These are phyloP conservation scores for Gentiana macrophylla DNA, from an alignment of 257 asterid species.

Conservation along the genomic window DNA sequence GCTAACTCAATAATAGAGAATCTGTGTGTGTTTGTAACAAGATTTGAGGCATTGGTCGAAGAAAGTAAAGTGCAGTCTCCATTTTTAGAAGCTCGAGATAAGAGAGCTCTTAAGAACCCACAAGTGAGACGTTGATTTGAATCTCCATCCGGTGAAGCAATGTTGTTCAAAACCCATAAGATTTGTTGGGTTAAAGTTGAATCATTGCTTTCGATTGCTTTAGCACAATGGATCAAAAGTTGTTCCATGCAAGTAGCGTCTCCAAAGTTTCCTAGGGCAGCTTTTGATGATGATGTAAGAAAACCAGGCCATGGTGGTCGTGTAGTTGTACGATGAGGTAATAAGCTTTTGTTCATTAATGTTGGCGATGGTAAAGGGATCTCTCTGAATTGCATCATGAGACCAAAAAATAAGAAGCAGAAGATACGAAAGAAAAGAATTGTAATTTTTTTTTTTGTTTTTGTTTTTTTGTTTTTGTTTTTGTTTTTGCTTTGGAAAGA, in stretches of 20 bases:
- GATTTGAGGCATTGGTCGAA: constrained; percentile 37
- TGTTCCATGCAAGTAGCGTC: constrained; percentile 95
- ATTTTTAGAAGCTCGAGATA: constrained; percentile 58
- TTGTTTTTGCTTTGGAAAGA: background rate
- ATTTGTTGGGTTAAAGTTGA: constrained; percentile 91
- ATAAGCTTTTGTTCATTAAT: constrained; percentile 33
- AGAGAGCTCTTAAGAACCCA: constrained; percentile 84
- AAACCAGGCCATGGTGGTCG: constrained; percentile 75
- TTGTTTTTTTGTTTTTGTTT: background rate
- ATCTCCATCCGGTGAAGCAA: constrained; percentile 94
- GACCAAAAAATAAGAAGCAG: background rate
- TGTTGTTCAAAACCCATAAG: constrained; percentile 91
- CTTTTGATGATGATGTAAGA: constrained; percentile 34
- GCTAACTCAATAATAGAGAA: constrained; percentile 82
- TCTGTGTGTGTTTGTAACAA: constrained; percentile 31
- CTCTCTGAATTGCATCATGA: constrained; percentile 67
- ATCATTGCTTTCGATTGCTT: constrained; percentile 76
- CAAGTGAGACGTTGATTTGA: constrained; percentile 80
- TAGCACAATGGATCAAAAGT: constrained; percentile 73
- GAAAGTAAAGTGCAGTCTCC: constrained; percentile 60
- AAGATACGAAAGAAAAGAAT: background rate
- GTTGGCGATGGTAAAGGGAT: constrained; percentile 24
- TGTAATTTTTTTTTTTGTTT: background rate
- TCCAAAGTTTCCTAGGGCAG: constrained; percentile 27
- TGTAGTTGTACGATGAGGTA: constrained; percentile 19